Percentiles rank a stretch among this genome's conserved stretches.
These are phyloP conservation scores for Papiliotrema fonsecae DNA, from an alignment of 1,284 basidiomycete genomes.

Conservation along the genomic window DNA sequence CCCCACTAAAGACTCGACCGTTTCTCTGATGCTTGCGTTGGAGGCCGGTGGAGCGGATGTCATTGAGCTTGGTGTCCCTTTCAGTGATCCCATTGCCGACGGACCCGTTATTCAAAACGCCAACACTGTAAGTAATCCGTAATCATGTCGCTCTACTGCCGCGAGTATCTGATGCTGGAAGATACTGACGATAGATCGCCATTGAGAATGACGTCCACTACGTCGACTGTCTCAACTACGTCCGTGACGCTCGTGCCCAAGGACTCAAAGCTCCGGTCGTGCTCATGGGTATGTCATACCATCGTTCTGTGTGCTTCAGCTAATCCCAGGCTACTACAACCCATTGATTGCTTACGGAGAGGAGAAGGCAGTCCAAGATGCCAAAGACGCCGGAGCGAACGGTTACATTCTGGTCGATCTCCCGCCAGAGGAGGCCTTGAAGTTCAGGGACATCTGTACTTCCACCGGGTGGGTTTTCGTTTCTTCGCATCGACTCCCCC, in stretches of 20 bases:
- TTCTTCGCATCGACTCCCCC: slow-evolving; percentile 1
- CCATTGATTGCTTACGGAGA: slow-evolving; percentile 93
- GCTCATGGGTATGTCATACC: slow-evolving; percentile 71
- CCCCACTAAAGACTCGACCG: slow-evolving; percentile 71
- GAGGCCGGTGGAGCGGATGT: slow-evolving; percentile 89
- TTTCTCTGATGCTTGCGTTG: slow-evolving; percentile 83
- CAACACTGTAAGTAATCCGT: slow-evolving; percentile 65
- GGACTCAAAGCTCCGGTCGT: slow-evolving; percentile 83
- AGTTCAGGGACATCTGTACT: slow-evolving; percentile 83
- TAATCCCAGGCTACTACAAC: slow-evolving; percentile 97
- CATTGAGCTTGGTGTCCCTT: slow-evolving; percentile 93
- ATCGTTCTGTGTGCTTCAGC: no score
- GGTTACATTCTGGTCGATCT: slow-evolving; percentile 98
- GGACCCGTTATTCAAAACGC: slow-evolving; percentile 86
- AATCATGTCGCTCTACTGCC: neutral
- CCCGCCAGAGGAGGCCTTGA: slow-evolving; percentile 91
- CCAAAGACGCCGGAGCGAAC: slow-evolving; percentile 82
- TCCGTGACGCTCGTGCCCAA: slow-evolving; percentile 70
- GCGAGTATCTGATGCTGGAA: neutral
- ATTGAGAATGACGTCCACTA: slow-evolving; percentile 75
- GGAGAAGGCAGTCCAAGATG: slow-evolving; percentile 85
- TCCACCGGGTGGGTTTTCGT: slow-evolving; percentile 62
- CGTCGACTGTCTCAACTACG: slow-evolving; percentile 64
- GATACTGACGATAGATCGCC: slow-evolving; percentile 59
- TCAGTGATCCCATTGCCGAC: slow-evolving; percentile 95